A percentile compares a stretch with the other conserved stretches of the same genome.
Evolutionary conservation across 495 filamentous ascomycete species (phyloP).

Genomic region (Penicillium mononematosum): DNA sequence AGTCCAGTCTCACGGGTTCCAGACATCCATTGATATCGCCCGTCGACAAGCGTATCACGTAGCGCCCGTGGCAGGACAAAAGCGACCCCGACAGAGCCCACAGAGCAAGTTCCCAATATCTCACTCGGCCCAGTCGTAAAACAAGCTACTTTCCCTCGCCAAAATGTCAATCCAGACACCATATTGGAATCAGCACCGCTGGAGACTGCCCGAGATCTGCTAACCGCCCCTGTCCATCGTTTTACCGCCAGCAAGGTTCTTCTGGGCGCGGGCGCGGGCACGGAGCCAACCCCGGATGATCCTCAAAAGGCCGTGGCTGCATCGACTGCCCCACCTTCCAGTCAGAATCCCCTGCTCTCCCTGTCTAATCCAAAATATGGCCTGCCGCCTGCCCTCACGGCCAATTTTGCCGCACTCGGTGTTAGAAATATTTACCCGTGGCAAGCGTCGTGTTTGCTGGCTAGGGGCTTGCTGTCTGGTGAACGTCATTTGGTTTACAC

Average conservation of each 20-base stretch:
- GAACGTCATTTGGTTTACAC: conserved; percentile 74
- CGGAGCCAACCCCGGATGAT: conserved; percentile 36
- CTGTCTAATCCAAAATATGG: conserved; percentile 65
- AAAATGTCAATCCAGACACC: conserved; percentile 17
- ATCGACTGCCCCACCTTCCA: conserved; percentile 49
- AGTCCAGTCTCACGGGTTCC: conserved; percentile 42
- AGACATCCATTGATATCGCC: conserved; percentile 48
- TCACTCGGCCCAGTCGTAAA: conserved; percentile 2
- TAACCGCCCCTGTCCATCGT: conserved; percentile 29
- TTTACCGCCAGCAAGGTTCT: conserved; percentile 42
- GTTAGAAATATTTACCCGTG: conserved; percentile 74
- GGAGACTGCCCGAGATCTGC: conserved; percentile 27
- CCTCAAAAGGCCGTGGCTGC: conserved; percentile 40
- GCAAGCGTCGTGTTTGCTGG: conserved; percentile 77
- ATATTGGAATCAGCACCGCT: conserved; percentile 25
- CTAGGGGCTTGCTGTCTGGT: conserved; percentile 64
- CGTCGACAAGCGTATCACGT: conserved; percentile 40
- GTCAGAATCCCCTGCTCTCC: conserved; percentile 58
- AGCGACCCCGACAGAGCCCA: conserved; percentile 30
- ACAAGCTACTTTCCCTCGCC: conserved; percentile 3
- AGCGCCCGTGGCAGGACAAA: conserved; percentile 42
- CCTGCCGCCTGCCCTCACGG: conserved; percentile 57
- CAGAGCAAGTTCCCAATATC: conserved; percentile 6
- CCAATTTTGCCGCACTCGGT: conserved; percentile 63
- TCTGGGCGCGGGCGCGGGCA: conserved; percentile 23